Evolutionary conservation across 2,329 filamentous ascomycete genomes (phyloP).

Genomic region (Aureobasidium sp.): DNA sequence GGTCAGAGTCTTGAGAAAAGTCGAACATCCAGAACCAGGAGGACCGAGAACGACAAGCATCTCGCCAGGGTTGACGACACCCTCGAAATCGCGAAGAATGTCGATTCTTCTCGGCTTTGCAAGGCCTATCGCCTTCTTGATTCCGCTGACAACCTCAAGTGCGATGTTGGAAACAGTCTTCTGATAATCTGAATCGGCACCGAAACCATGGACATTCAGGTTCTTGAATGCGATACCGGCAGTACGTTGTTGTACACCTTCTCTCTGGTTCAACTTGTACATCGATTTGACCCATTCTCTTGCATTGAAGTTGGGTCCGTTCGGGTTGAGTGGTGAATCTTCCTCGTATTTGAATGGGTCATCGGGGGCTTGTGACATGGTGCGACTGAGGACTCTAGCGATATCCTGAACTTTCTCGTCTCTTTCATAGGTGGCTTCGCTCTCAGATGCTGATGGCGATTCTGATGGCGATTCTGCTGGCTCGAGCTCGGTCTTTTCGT

Average conservation of each 20-base stretch:
- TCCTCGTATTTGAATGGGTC: constrained; percentile 35
- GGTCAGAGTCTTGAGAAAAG: constrained; percentile 75
- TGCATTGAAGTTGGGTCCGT: constrained; percentile 39
- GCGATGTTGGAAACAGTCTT: constrained; percentile 44
- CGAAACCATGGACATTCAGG: constrained; percentile 44
- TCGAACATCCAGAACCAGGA: constrained; percentile 66
- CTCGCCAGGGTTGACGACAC: constrained; percentile 62
- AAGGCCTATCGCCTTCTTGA: constrained; percentile 30
- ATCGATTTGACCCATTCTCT: constrained; percentile 45
- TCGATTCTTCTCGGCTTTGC: constrained; percentile 38
- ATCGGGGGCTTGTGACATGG: constrained; percentile 13
- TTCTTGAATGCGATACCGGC: constrained; percentile 42
- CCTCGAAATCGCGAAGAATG: constrained; percentile 62
- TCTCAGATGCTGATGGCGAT: constrained; percentile 3
- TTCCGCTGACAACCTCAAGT: constrained; percentile 34
- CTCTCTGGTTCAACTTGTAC: constrained; percentile 39
- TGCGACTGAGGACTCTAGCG: constrained; percentile 8
- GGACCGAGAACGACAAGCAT: constrained; percentile 71
- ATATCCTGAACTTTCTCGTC: constrained; percentile 9
- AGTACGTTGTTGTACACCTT: constrained; percentile 37
- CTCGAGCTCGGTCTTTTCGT: constrained; percentile 15
- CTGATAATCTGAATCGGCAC: constrained; percentile 44
- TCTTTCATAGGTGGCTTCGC: constrained; percentile 9
- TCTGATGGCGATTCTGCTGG: background rate
- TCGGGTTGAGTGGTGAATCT: constrained; percentile 40